These are phyloP conservation scores for Hura crepitans DNA, from an alignment of 441 rosid species.

Conservation along the genomic window DNA sequence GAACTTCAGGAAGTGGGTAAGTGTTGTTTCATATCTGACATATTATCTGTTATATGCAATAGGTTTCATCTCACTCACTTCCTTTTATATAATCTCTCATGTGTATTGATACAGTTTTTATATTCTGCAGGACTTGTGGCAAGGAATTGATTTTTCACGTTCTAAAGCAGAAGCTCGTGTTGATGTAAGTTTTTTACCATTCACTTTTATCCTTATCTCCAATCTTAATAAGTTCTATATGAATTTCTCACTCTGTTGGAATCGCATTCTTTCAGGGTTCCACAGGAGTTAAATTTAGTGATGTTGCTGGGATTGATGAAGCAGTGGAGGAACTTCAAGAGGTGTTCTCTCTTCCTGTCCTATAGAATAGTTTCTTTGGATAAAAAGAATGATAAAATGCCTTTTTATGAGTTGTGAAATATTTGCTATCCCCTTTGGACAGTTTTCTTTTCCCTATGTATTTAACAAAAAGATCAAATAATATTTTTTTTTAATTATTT, in stretches of 20 bases:
- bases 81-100: conserved; percentile 9
- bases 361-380: conserved; percentile 11
- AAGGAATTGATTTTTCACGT: conserved; percentile 91
- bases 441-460: not conserved
- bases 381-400: not conserved
- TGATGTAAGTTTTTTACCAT: conserved; percentile 55
- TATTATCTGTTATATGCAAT: conserved; percentile 9
- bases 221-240: conserved; percentile 15
- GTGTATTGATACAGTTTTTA: conserved; percentile 17
- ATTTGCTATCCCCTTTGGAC: not conserved
- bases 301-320: conserved; percentile 96
- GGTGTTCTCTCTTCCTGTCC: conserved; percentile 38
- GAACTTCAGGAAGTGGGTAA: conserved; percentile 97
- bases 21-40: conserved; percentile 19
- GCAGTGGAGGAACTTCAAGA: conserved; percentile 98
- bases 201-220: conserved; percentile 8
- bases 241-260: conserved; percentile 25
- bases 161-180: conserved; percentile 99
- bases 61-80: conserved; percentile 10
- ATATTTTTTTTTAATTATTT: not conserved
- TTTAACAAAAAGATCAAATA: not conserved
- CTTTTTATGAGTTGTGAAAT: conserved; percentile 6
- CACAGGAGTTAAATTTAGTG: conserved; percentile 81
- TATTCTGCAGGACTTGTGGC: conserved; percentile 80
- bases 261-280: conserved; percentile 59